Percentiles rank a stretch among this genome's conserved stretches.
These are phyloP conservation scores for Arabis hirsuta DNA, from an alignment of 345 rosid species.

Conservation along the genomic window DNA sequence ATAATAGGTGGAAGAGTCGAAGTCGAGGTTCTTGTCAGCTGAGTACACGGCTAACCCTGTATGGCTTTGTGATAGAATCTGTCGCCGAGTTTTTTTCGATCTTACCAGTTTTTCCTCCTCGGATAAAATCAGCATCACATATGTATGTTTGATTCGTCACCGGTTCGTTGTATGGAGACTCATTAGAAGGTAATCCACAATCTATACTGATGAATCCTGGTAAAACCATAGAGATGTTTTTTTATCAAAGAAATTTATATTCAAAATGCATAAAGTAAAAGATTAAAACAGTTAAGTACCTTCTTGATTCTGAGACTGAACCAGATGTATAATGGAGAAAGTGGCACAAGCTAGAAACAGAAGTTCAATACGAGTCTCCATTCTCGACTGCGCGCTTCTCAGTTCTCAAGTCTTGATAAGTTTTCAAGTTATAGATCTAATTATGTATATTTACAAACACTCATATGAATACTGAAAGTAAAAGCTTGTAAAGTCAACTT, in stretches of 20 bases:
- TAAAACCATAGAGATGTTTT: not conserved
- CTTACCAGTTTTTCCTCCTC: conserved; percentile 14
- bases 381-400: not conserved
- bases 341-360: not conserved
- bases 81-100: not conserved
- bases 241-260: too few relatives aligned
- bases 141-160: conserved; percentile 27
- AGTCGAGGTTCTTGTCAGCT: too few relatives aligned
- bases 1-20: conserved; percentile 35
- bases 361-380: conserved; percentile 2
- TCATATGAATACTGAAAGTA: too few relatives aligned
- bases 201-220: conserved; percentile 52
- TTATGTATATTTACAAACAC: too few relatives aligned
- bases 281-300: not conserved
- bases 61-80: not conserved
- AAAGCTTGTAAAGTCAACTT: too few relatives aligned
- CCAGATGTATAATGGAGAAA: conserved; percentile 2
- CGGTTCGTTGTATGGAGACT: conserved; percentile 27
- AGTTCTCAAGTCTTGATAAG: not conserved
- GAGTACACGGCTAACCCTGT: too few relatives aligned
- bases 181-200: conserved; percentile 42
- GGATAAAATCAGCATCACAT: conserved; percentile 36
- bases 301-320: conserved; percentile 40
- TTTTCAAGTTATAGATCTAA: too few relatives aligned
- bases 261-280: too few relatives aligned